phyloP scores from a whole-genome alignment of 164 flowering plant genomes.

The Sedum album region DNA sequence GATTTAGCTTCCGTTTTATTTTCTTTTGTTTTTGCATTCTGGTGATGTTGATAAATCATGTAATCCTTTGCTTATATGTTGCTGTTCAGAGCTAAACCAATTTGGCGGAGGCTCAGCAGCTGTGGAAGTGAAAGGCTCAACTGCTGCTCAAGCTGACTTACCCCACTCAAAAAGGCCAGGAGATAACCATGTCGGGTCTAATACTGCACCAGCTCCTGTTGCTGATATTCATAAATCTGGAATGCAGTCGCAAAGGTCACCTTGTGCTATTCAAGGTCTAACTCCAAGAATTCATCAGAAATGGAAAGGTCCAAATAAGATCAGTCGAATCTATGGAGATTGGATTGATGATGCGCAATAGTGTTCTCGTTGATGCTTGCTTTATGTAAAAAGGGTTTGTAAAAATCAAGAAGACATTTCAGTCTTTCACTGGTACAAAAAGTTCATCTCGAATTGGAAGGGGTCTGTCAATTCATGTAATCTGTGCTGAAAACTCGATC shows the following conservation, averaged over 20 bases:
- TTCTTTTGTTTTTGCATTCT: background rate
- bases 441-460: background rate
- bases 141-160: slow-evolving; percentile 36
- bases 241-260: slow-evolving; percentile 59
- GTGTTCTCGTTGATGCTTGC: background rate
- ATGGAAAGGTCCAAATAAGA: slow-evolving; percentile 98
- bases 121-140: slow-evolving; percentile 48
- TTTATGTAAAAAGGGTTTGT: background rate
- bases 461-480: background rate
- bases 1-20: background rate
- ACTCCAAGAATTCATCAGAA: slow-evolving; percentile 61
- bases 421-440: background rate
- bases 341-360: slow-evolving; percentile 90
- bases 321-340: slow-evolving; percentile 95
- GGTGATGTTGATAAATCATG: background rate
- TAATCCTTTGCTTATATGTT: background rate
- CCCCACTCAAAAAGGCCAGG: slow-evolving; percentile 37
- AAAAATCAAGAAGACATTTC: background rate
- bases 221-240: slow-evolving; percentile 62
- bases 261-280: slow-evolving; percentile 42
- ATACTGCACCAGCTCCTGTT: slow-evolving; percentile 37
- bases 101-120: slow-evolving; percentile 85
- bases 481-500: background rate
- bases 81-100: slow-evolving; percentile 62
- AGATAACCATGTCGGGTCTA: slow-evolving; percentile 30